Base-by-base conservation (phyloP, 139 green algal genomes). In the Ulvella scutata region DNA sequence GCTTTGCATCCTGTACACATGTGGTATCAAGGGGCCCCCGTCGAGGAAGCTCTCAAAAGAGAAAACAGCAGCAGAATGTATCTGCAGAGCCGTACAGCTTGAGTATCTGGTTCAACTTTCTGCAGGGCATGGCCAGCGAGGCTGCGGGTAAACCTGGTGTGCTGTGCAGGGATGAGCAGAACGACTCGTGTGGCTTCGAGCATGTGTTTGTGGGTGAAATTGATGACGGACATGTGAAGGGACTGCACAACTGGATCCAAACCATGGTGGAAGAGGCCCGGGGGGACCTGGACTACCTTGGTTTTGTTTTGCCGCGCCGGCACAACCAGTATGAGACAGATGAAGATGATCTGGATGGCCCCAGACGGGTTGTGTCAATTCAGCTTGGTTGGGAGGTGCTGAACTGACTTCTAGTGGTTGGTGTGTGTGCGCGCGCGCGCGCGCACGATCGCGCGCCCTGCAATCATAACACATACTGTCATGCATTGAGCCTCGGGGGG, bases 151-250 rank as follows among this genome's bases (percentile, higher is more conserved):
- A n/a, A n/a, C n/a, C n/a, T n/a, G n/a, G n/a, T n/a, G n/a, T n/a
- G n/a, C n/a, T 67, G 51, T 67, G 51, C 51, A 67, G 83, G 3
- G 72, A 78, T 23, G 78, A 75, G 2, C 21, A 38, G 4, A 81
- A 88, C 59, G 88, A 90, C 78, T 87, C 82, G 28, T 86, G 62
- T 43, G 88, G 85, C 51, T 93, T 93, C 78, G 88, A 93, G 86
- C 88, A 93, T 72, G 86, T 90, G 31, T 92, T 92, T 80, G 75
- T 92, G 21, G 88, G 88, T 4, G 88, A 93, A 76, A 74, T 76
- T n/a, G 78, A 88, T 44, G 73, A 80, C 4, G 80, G 73, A 1
- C 37, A 79, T 37, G 75, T 90, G 33, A 83, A 60, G 3, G 88
- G 88, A 35, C 84, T 92, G 51, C 78, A 87, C 76, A 85, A 82